A percentile compares a stretch with the other conserved stretches of the same genome.
These are phyloP conservation scores for Saccharomyces hybrid DNA, from an alignment of 1,139 yeast species.

Conservation along the genomic window DNA sequence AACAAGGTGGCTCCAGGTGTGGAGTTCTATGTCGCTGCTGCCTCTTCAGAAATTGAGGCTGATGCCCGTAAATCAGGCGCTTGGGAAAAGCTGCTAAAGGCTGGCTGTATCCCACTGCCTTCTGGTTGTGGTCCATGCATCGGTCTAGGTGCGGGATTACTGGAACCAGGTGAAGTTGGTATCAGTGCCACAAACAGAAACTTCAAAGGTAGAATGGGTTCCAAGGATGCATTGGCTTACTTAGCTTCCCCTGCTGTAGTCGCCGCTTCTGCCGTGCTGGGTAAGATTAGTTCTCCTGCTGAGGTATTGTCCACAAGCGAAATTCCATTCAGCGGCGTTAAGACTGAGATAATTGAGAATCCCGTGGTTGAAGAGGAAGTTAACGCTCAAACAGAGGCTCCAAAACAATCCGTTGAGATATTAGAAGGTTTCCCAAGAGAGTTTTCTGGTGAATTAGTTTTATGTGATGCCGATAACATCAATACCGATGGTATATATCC, in stretches of 20 bases:
- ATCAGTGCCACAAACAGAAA: slow-evolving; percentile 97
- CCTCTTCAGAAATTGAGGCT: slow-evolving; percentile 84
- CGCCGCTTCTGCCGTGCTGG: slow-evolving; percentile 93
- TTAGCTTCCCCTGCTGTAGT: slow-evolving; percentile 97
- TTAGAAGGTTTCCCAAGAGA: slow-evolving; percentile 85
- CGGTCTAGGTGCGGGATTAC: slow-evolving; percentile 89
- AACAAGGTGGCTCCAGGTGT: slow-evolving; percentile 81
- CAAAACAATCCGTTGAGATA: slow-evolving; percentile 50
- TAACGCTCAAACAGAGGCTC: slow-evolving; percentile 28
- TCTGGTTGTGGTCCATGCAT: slow-evolving; percentile 99
- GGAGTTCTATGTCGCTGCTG: slow-evolving; percentile 95
- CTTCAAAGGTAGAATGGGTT: slow-evolving; percentile 99
- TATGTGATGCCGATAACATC: slow-evolving; percentile 96
- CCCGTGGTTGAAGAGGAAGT: slow-evolving; percentile 28
- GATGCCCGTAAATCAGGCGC: slow-evolving; percentile 90
- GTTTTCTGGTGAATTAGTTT: slow-evolving; percentile 82
- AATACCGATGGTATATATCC: slow-evolving; percentile 99
- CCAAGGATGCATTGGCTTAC: slow-evolving; percentile 91
- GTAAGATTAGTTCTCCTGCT: slow-evolving; percentile 88
- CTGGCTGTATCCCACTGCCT: slow-evolving; percentile 92
- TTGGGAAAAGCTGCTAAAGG: slow-evolving; percentile 81
- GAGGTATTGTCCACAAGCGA: slow-evolving; percentile 53
- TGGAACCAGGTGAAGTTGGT: slow-evolving; percentile 95
- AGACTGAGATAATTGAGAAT: slow-evolving; percentile 30
- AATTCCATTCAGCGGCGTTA: slow-evolving; percentile 23